phyloP scores from a whole-genome alignment of 148 eudicot genomes.

The Camellia japonica region DNA sequence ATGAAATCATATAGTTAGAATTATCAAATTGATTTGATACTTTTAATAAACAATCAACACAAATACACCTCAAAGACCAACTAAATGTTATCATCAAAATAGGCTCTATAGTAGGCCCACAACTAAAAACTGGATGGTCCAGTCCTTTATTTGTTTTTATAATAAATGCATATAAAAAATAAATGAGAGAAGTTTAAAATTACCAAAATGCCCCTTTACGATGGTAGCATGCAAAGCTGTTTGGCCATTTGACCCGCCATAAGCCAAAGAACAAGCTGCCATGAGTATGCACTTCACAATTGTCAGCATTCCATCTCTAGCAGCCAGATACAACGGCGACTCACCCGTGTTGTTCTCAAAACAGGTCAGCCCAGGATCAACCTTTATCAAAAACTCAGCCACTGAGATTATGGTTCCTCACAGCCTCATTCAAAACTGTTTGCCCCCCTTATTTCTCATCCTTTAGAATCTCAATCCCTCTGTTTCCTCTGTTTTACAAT shows the following conservation, averaged over 20 bases:
- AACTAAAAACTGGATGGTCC: too few species aligned
- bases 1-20: too few species aligned
- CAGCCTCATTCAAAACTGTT: too few species aligned
- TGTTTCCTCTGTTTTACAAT: too few species aligned
- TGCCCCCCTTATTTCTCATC: too few species aligned
- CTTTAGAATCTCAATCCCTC: too few species aligned
- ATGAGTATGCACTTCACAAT: background rate
- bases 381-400: background rate
- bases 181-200: background rate
- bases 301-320: conserved; percentile 9
- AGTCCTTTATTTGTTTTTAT: too few species aligned
- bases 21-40: too few species aligned
- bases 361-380: background rate
- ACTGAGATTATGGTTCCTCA: background rate
- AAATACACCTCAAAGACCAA: too few species aligned
- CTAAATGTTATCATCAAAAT: too few species aligned
- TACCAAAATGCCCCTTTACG: background rate
- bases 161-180: background rate
- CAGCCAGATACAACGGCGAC: background rate
- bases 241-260: background rate
- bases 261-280: background rate
- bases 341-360: background rate
- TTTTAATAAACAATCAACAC: too few species aligned
- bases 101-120: too few species aligned
- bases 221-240: conserved; percentile 5